A percentile compares a stretch with the other conserved stretches of the same genome.
Conservation (phyloP, 352 stramenopile genomes). For the Pythium dissimile region DNA sequence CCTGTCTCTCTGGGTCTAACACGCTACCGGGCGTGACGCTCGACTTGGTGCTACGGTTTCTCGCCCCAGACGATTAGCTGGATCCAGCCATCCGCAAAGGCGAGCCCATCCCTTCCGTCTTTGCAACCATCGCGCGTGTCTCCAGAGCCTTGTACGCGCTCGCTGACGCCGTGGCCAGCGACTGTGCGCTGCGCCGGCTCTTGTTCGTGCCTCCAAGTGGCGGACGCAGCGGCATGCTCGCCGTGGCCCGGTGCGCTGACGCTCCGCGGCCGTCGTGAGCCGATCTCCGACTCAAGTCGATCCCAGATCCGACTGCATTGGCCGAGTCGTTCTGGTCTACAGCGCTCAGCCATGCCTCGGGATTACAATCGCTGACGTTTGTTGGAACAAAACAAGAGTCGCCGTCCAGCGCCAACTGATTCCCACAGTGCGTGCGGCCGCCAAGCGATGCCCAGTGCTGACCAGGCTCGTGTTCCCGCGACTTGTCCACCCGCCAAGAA, state of each 20-base stretch:
- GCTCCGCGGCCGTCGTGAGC: background rate
- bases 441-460: background rate
- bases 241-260: background rate
- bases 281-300: background rate
- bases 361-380: background rate
- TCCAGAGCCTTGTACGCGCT: background rate
- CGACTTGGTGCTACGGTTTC: no score
- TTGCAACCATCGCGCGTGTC: background rate
- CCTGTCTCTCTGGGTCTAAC: no score
- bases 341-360: background rate
- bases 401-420: background rate
- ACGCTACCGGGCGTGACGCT: no score
- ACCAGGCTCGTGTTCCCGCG: background rate
- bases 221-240: background rate
- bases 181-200: background rate
- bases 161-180: background rate
- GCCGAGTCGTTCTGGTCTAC: background rate
- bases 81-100: no score
- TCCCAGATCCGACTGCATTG: background rate
- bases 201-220: background rate
- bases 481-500: background rate
- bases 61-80: no score
- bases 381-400: background rate
- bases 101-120: background rate
- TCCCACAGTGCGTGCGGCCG: background rate